Evolutionary conservation across 331 rosid genomes (phyloP), one percentile per base, ranked within the genome.

Genomic region (Cydonia oblonga): DNA sequence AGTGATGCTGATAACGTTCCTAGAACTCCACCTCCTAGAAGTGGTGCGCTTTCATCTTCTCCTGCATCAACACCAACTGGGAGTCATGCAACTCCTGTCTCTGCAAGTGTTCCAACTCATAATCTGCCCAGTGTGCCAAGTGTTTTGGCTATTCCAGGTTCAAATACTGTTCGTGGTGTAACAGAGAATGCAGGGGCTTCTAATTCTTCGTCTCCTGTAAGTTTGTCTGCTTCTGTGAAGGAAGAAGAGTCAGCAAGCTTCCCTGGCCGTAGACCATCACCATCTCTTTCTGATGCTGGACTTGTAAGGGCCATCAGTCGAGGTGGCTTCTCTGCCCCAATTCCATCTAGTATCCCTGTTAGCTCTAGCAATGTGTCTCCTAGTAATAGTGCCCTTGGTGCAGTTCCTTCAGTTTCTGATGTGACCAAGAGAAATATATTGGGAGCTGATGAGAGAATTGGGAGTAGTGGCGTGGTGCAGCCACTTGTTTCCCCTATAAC

Each of bases 11-110:
- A 95, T 75, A 84, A 73, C 69, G 73, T 79, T 82, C 80, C 86
- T 7, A 87, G 84, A 84, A 90, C 96, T 58, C 99, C 99, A 61
- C 97, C 97, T 81, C 72, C 93, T 25, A 91, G 90, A 82, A 87
- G 66, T 77, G 79, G 79, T 49, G 81, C 76, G 35, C 80, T 84
- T 78, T 78, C 75, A 80, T 84, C 92, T 70, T 84, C 93, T 73
- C 24, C 81, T 30, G 74, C 79, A 65, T 81, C 91, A 80, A 85
- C 96, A 61, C 96, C 96, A 72, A 40, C 78, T 33, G 92, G 82
- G 30, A 88, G 69, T 77, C 89, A 81, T 74, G 59, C 90, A 61
- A 44, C 86, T 57, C 80, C 95, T 53, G 66, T 81, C 60, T 70
- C 90, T n/a, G 64, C 77, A 73, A 89, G 84, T 84, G 83, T 83